Conservation (phyloP, 1,284 basidiomycete genomes). For the Sporisorium iseilematis-ciliati region DNA sequence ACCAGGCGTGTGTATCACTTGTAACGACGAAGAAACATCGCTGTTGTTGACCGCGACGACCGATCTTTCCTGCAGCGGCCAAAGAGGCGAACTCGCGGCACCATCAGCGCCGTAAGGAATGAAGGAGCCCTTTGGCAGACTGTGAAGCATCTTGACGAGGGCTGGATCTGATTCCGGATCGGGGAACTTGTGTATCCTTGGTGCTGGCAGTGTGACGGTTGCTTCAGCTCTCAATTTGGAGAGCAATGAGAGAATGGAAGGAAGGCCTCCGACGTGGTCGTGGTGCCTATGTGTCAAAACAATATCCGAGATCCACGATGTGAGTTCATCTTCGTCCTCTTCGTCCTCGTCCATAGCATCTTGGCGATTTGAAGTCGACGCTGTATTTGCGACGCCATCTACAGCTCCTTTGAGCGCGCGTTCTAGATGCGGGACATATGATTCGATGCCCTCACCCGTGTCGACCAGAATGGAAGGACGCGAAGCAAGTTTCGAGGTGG, state of each 20-base stretch:
- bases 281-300: conserved; percentile 90
- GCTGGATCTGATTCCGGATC: conserved; percentile 73
- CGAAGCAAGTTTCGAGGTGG: conserved; percentile 70
- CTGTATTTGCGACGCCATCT: conserved; percentile 5
- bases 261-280: conserved; percentile 86
- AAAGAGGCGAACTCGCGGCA: conserved; percentile 22
- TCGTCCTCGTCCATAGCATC: conserved; percentile 34
- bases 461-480: conserved; percentile 83
- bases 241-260: conserved; percentile 79
- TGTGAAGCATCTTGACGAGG: conserved; percentile 86
- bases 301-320: conserved; percentile 73
- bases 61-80: conserved; percentile 45
- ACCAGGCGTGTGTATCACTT: conserved; percentile 86
- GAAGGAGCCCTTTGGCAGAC: conserved; percentile 84
- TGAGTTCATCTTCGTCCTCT: conserved; percentile 39
- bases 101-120: conserved; percentile 71
- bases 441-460: conserved; percentile 82
- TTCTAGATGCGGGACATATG: conserved; percentile 79
- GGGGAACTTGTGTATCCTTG: conserved; percentile 72
- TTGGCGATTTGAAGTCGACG: conserved; percentile 5
- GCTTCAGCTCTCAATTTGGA: conserved; percentile 69
- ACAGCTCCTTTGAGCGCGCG: conserved; percentile 72
- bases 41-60: conserved; percentile 20
- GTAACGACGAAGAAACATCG: conserved; percentile 55
- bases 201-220: conserved; percentile 62